phyloP scores from a whole-genome alignment of 345 rosid genomes.

The Populus tremula region DNA sequence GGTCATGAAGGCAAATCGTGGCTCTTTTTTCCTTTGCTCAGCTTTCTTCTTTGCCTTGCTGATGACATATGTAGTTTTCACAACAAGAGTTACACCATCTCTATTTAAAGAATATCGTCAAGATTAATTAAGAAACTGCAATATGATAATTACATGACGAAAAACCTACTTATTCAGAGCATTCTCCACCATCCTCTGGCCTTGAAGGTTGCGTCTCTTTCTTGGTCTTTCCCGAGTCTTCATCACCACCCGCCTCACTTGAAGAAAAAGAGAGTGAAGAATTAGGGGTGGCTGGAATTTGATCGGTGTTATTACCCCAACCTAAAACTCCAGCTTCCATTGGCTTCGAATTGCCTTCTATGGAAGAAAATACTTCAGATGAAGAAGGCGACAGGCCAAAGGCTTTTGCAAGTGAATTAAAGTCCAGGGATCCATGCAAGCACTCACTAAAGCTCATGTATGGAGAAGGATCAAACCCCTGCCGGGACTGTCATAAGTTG shows the following conservation, averaged over 20 bases:
- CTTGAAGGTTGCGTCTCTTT: conserved; percentile 6
- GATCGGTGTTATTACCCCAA: background rate
- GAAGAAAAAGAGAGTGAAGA: conserved; percentile 36
- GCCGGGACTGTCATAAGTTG: conserved; percentile 15
- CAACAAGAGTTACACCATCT: conserved; percentile 1
- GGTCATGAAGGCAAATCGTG: conserved; percentile 39
- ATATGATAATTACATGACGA: background rate
- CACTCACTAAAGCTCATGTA: conserved; percentile 60
- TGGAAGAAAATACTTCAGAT: conserved; percentile 10
- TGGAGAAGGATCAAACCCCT: conserved; percentile 35
- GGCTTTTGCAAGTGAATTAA: conserved; percentile 50
- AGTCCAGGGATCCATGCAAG: conserved; percentile 52
- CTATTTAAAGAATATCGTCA: background rate
- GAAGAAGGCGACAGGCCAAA: conserved; percentile 35
- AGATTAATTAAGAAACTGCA: too few relatives aligned
- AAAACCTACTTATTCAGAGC: conserved; percentile 21
- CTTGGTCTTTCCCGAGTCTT: conserved; percentile 13
- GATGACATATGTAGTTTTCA: background rate
- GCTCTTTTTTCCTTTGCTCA: conserved; percentile 27
- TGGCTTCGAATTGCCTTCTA: conserved; percentile 3
- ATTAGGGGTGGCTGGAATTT: conserved; percentile 24
- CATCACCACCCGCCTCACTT: conserved; percentile 31
- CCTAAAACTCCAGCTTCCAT: conserved; percentile 4
- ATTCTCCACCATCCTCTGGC: conserved; percentile 23
- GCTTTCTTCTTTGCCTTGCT: conserved; percentile 24